phyloP scores from a whole-genome alignment of 352 stramenopile genomes.

The Globisporangium mamillatum region DNA sequence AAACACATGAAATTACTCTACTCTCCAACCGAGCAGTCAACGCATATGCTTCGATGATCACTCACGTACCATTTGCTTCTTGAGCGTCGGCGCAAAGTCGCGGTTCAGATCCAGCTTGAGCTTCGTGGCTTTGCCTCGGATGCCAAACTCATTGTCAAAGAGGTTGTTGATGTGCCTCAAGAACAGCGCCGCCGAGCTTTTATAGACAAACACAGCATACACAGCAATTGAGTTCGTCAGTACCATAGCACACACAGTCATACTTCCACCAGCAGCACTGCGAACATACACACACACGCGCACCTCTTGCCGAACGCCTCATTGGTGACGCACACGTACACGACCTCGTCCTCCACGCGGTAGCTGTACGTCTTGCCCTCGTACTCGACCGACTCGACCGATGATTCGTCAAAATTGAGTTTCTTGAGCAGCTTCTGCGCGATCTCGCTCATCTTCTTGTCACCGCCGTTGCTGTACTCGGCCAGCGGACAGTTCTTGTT shows the following conservation, averaged over 20 bases:
- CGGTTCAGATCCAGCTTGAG: constrained; percentile 86
- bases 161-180: constrained; percentile 84
- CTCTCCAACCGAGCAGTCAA: neutral
- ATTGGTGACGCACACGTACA: constrained; percentile 84
- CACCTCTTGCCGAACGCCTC: constrained; percentile 78
- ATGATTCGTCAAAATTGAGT: constrained; percentile 67
- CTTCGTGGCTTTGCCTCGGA: constrained; percentile 85
- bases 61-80: constrained; percentile 75
- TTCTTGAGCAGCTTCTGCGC: constrained; percentile 86
- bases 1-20: neutral
- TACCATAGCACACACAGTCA: neutral
- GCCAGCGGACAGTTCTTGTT: constrained; percentile 78
- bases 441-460: constrained; percentile 88
- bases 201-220: neutral
- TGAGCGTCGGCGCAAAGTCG: constrained; percentile 78
- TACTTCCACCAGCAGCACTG: neutral
- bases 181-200: constrained; percentile 75
- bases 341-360: constrained; percentile 79
- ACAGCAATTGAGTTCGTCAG: neutral
- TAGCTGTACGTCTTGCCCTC: constrained; percentile 86
- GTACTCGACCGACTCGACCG: constrained; percentile 79
- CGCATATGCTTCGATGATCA: neutral
- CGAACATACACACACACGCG: neutral
- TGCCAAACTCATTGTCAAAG: constrained; percentile 85
- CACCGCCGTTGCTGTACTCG: constrained; percentile 77